phyloP scores from a whole-genome alignment of 306 rosid species.

The Pyrus betulifolia region DNA sequence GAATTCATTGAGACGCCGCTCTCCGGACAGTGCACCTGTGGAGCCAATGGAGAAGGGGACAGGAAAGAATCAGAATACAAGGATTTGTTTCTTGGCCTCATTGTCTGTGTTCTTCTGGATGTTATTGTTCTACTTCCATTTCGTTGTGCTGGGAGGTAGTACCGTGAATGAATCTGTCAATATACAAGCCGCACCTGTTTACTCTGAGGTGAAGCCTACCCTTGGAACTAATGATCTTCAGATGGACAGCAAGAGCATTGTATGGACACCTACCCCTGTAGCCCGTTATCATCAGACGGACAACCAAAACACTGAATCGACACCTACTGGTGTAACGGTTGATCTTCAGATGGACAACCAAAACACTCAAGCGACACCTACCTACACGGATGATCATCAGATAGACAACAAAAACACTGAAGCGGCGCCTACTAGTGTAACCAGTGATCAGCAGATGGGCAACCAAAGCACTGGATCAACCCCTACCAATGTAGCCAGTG shows the following conservation, averaged over 20 bases:
- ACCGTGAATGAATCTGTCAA: conserved; percentile 28
- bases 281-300: not conserved
- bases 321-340: not conserved
- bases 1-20: conserved; percentile 74
- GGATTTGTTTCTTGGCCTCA: conserved; percentile 54
- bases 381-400: not conserved
- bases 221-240: conserved; percentile 15
- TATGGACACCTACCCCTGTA: not conserved
- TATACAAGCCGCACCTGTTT: conserved; percentile 18
- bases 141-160: conserved; percentile 43
- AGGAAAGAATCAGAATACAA: conserved; percentile 55
- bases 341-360: not conserved
- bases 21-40: conserved; percentile 35
- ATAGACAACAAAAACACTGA: not conserved
- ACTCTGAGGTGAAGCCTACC: conserved; percentile 16
- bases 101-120: conserved; percentile 73
- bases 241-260: not conserved
- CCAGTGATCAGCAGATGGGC: not conserved
- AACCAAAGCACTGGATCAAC: not conserved
- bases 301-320: not conserved
- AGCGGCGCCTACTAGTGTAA: not conserved
- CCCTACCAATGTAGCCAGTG: not conserved
- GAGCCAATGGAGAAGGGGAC: conserved; percentile 71
- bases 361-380: conserved; percentile 1
- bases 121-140: conserved; percentile 70